Evolutionary conservation across 352 stramenopile genomes (phyloP).

Genomic region (Pythium coloratum): DNA sequence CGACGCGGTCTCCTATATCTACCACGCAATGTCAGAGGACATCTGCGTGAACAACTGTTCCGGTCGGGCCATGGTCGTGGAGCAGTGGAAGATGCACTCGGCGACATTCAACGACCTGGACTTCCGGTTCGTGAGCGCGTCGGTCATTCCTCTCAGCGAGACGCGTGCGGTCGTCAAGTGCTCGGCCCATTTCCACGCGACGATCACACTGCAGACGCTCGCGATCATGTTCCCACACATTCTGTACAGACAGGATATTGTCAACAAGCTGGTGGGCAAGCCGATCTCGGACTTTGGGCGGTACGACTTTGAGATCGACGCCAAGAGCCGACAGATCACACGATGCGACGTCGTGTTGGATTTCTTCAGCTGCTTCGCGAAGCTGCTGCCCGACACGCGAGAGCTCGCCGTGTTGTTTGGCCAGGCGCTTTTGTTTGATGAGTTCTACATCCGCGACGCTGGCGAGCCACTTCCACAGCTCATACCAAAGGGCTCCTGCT

Average conservation of each 20-base stretch:
- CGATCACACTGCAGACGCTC: constrained; percentile 9
- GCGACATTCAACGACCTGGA: neutral
- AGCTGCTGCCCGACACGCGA: constrained; percentile 1
- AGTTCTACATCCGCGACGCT: constrained; percentile 14
- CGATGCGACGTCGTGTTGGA: constrained; percentile 10
- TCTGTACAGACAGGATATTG: constrained; percentile 4
- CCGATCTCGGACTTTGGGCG: neutral
- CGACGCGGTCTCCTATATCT: constrained; percentile 6
- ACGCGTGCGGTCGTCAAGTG: constrained; percentile 1
- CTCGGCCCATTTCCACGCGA: neutral
- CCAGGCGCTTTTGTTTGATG: constrained; percentile 6
- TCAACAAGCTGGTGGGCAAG: constrained; percentile 12
- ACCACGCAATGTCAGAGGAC: constrained; percentile 7
- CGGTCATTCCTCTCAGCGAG: neutral
- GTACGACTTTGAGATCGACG: constrained; percentile 14
- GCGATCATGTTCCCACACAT: constrained; percentile 11
- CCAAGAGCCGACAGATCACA: constrained; percentile 8
- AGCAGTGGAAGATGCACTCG: constrained; percentile 12
- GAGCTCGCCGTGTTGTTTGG: constrained; percentile 5
- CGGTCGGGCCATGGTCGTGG: neutral
- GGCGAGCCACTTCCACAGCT: neutral
- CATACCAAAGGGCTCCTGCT: neutral
- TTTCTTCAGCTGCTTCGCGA: constrained; percentile 8
- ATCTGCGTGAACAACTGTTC: constrained; percentile 5
- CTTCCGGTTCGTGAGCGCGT: constrained; percentile 5